These are phyloP conservation scores for Metarhizium anisopliae DNA, from an alignment of 2,329 filamentous ascomycete genomes.

Conservation along the genomic window DNA sequence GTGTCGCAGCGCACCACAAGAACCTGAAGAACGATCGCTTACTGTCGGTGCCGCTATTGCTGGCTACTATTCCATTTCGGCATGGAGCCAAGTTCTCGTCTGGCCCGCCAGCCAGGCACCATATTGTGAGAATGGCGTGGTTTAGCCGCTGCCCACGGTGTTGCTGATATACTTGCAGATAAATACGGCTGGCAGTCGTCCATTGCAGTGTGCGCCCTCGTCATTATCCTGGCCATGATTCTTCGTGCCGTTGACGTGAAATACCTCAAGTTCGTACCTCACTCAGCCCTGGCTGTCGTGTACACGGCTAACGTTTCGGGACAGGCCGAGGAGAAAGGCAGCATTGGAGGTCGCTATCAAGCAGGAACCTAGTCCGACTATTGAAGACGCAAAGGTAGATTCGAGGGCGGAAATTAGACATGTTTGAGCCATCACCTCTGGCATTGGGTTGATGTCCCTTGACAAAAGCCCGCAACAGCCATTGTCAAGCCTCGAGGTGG, in stretches of 20 bases:
- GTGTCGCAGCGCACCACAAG: slow-evolving; percentile 24
- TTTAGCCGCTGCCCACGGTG: neutral
- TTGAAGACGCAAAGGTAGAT: neutral
- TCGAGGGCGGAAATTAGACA: neutral
- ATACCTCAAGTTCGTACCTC: slow-evolving; percentile 18
- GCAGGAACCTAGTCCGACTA: neutral
- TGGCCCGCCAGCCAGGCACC: slow-evolving; percentile 43
- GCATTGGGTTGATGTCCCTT: no score
- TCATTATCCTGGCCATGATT: slow-evolving; percentile 33
- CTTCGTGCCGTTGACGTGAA: slow-evolving; percentile 34
- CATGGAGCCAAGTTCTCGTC: slow-evolving; percentile 42
- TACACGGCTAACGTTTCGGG: neutral
- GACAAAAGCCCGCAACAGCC: no score
- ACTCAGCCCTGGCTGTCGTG: neutral
- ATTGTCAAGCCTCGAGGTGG: no score
- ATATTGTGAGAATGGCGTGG: slow-evolving; percentile 26
- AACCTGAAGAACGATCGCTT: slow-evolving; percentile 38
- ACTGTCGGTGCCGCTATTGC: slow-evolving; percentile 41
- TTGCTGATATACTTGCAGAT: slow-evolving; percentile 16
- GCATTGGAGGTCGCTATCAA: neutral
- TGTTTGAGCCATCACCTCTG: neutral
- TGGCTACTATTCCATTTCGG: slow-evolving; percentile 38
- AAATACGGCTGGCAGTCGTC: slow-evolving; percentile 39
- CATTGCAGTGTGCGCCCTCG: slow-evolving; percentile 32
- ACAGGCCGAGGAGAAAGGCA: neutral